phyloP scores from a whole-genome alignment of 805 yeast species.

The Saccharomycopsis synnaedendra region DNA sequence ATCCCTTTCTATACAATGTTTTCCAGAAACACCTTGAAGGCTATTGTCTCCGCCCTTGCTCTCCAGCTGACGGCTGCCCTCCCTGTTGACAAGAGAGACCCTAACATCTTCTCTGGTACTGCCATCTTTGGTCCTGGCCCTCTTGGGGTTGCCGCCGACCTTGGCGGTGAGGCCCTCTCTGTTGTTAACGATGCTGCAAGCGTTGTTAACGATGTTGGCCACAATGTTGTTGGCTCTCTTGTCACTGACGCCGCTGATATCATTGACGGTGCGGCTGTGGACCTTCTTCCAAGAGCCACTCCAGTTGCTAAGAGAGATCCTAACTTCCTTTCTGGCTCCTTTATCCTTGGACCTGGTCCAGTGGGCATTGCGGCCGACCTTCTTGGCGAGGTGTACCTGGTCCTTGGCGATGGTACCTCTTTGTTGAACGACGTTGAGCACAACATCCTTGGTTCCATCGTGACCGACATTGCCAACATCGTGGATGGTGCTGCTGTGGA shows the following conservation, averaged over 20 bases:
- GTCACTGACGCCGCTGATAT: slow-evolving; percentile 9
- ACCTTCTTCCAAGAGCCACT: background rate
- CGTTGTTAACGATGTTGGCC: background rate
- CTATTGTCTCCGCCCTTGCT: slow-evolving; percentile 3
- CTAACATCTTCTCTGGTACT: slow-evolving; percentile 1
- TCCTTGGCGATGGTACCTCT: slow-evolving; percentile 1
- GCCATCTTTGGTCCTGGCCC: slow-evolving; percentile 6
- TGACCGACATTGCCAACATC: slow-evolving; percentile 1
- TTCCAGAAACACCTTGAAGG: no score
- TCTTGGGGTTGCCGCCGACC: slow-evolving; percentile 2
- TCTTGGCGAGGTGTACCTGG: background rate
- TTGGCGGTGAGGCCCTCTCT: slow-evolving; percentile 1
- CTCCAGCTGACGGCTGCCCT: background rate
- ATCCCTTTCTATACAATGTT: no score
- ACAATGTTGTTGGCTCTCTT: slow-evolving; percentile 1
- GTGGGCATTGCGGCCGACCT: slow-evolving; percentile 1
- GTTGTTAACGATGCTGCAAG: slow-evolving; percentile 1
- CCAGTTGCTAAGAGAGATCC: background rate
- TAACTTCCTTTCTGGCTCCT: background rate
- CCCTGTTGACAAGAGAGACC: background rate
- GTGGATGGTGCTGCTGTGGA: background rate
- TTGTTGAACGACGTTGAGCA: slow-evolving; percentile 1
- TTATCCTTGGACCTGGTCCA: slow-evolving; percentile 6
- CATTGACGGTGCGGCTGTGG: slow-evolving; percentile 1
- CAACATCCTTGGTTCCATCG: background rate